These are phyloP conservation scores for Ascochyta lentis DNA, from an alignment of 2,329 filamentous ascomycete species.

Conservation along the genomic window DNA sequence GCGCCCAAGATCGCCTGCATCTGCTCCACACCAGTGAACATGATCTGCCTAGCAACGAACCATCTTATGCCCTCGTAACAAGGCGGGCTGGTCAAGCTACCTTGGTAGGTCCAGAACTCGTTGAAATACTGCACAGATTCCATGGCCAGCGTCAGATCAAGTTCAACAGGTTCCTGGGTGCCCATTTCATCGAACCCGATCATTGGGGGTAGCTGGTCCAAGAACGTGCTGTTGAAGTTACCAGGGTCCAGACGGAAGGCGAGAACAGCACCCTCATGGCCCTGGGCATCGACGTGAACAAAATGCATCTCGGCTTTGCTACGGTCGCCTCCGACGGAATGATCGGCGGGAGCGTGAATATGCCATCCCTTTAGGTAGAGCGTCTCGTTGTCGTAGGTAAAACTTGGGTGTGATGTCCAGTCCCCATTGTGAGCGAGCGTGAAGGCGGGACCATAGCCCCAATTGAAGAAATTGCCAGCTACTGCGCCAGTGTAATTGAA, in stretches of 20 bases:
- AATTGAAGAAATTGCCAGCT: conserved; percentile 56
- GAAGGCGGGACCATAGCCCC: conserved; percentile 58
- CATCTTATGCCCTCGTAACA: conserved; percentile 57
- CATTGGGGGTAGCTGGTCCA: conserved; percentile 52
- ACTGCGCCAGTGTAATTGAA: conserved; percentile 53
- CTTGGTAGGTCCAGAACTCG: conserved; percentile 59
- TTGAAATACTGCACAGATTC: conserved; percentile 49
- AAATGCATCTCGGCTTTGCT: conserved; percentile 58
- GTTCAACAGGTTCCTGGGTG: conserved; percentile 21
- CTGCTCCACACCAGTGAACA: conserved; percentile 55
- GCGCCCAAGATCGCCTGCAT: conserved; percentile 56
- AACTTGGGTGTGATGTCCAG: conserved; percentile 50
- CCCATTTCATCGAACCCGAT: conserved; percentile 50
- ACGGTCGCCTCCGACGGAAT: conserved; percentile 53
- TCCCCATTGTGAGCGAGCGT: conserved; percentile 48
- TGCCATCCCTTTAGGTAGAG: conserved; percentile 60
- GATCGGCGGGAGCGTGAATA: conserved; percentile 60
- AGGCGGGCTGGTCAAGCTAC: conserved; percentile 57
- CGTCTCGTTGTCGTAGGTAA: conserved; percentile 56
- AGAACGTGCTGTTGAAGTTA: conserved; percentile 48
- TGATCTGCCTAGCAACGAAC: conserved; percentile 52
- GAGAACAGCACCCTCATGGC: conserved; percentile 55
- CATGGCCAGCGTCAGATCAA: conserved; percentile 47
- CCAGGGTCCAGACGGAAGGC: conserved; percentile 57
- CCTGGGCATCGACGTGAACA: conserved; percentile 54